Base-by-base conservation (phyloP, 2,329 filamentous ascomycete genomes). In the Aspergillus texensis region DNA sequence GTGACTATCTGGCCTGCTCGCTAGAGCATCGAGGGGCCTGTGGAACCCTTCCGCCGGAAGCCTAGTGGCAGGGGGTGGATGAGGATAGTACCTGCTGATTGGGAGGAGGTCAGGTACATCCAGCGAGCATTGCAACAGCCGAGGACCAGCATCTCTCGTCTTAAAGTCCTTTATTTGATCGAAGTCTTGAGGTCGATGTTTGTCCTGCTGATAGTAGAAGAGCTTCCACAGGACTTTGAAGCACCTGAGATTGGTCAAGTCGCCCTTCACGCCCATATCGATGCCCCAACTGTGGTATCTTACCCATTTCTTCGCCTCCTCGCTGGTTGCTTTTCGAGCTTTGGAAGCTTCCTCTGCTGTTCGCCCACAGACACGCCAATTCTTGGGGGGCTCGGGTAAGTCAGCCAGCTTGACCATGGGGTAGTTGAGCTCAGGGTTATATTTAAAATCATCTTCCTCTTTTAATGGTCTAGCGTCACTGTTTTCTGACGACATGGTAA, bases 211-310 rank as follows among this genome's bases (percentile, higher is more conserved):
- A 32, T 75, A 65, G 45, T 71, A 76, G 12, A 73, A 62, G 11
- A 74, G 50, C 41, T 76, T 75, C 55, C 60, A 70, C 19, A 75
- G 43, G 3, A 43, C 46, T 24, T 5, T 52, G 16, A 67, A 8
- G 2, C 60, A 60, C 24, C 57, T 45, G 6, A 30, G 6, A 30
- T 63, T 66, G 26, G 65, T 54, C 14, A 8, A 9, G 21, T 53
- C 12, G 19, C 28, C 30, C 8, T n/a, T 2, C 10, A 60, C 14
- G 1, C 60, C 57, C 50, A 60, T 62, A 14, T 70, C 57, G 2
- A 75, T 70, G 10, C 74, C 75, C 73, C 73, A 77, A 30, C 68
- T 68, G 59, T 73, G 66, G 36, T 70, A 67, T 3, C 62, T 60
- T 4, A 66, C 41, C 53, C 70, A 55, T 1, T 53, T 48, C 12